Base-by-base conservation (phyloP, 805 yeast species). In the Kazachstania bromeliacearum region DNA sequence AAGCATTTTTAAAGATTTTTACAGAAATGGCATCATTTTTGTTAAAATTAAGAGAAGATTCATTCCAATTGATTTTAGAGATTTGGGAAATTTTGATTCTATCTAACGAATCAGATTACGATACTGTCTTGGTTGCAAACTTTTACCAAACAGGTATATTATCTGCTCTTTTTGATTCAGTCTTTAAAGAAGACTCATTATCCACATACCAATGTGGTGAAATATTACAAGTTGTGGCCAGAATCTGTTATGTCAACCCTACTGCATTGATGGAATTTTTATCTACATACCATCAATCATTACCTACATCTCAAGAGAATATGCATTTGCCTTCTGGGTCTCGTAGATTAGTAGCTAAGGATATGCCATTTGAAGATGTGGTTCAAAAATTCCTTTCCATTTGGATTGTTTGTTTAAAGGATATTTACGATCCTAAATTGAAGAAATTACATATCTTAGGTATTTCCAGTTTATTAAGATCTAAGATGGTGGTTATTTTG, bases 391-490 rank as follows among this genome's bases (percentile, higher is more conserved):
- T 66, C 16, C 24, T 60, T 10, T 46, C 56, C 4, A 48, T 57
- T 12, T 66, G 71, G 64, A 58, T 65, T 28, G 62, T 66, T 18
- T 71, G 75, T 66, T 55, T 70, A 41, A 62, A 64, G 20, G 73
- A 73, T 40, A 70, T 83, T 38, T 82, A 80, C 28, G 85, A 79
- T 48, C 88, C 94, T 1, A 68, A 84, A 40, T 74, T 76, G 45
- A 75, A 81, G 42, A 89, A 89, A 56, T 62, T 79, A 35, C 75
- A 72, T 44, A 60, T 77, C 3, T 55, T 84, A 40, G 92, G 84
- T 0, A 54, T 82, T 7, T 61, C 79, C 3, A 60, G 77, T 8
- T 46, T 81, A 34, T 46, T 73, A 9, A 57, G 67, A 20, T 59
- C 69, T 1, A 63, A 64, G 2, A 42, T 52, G 17, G 40, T 49